Base-by-base conservation (phyloP, 495 filamentous ascomycete genomes). In the Trichoderma orchidacearum region DNA sequence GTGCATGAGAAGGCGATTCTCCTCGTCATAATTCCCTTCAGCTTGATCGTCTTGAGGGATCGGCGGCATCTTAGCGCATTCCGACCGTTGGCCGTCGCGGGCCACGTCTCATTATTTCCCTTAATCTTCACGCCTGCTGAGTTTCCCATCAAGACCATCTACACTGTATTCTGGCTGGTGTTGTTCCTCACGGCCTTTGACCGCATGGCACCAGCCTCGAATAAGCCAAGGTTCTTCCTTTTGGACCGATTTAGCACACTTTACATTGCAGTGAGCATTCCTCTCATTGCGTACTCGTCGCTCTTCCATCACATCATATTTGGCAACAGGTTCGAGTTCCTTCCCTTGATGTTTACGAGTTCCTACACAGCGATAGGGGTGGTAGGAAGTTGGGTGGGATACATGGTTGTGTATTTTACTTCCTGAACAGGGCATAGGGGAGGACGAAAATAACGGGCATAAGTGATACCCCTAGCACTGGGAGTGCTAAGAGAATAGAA, bases 1-100 rank as follows among this genome's bases (percentile, higher is more conserved):
- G 93, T 98, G 18, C 93, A 98, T 62, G 93, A 98, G 63, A 98
- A 98, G 64, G 93, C 93, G 6, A 87, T 98, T 30, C 82, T 98
- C 13, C 78, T 96, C 52, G 86, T 97, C 62, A 88, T 98, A 62
- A 87, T 97, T 56, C 93, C 93, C 0, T 97, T 98, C 76, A 92
- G 86, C 62, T 79, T 98, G 57, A 86, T 98, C 56, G 92, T 93
- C 3, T 82, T 98, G 48, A 89, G 85, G 67, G 92, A 97, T 68
- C 82, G 93, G 13, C 84, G 93, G 27, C 89, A 95, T 64, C 84
- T 96, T 53, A 85, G 88, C 58, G 93, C 93, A 5, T 98, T 96
- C 68, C 77, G 90, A 25, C 93, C 93, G 5, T 75, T 98, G 27
- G 90, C 89, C 0, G 93, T 98, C 0, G 86, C 92, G 0, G 91